These are phyloP conservation scores for Sphaerobolus stellatus DNA, from an alignment of 1,284 basidiomycete species.

Conservation along the genomic window DNA sequence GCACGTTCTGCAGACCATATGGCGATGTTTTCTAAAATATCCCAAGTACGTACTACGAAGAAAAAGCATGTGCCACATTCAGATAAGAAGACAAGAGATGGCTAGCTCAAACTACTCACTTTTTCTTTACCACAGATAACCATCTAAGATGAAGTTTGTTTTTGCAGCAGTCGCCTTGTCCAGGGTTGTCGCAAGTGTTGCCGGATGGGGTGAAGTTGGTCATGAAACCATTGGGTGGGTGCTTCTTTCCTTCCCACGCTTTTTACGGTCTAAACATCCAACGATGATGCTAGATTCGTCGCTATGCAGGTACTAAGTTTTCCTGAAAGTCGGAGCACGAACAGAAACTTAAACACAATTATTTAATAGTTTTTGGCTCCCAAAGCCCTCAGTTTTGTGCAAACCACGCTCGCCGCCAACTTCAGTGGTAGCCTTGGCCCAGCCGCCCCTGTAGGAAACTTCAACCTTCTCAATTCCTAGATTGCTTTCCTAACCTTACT, in stretches of 20 bases:
- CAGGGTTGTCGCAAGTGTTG: constrained; percentile 1
- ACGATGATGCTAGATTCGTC: constrained; percentile 24
- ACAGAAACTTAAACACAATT: background rate
- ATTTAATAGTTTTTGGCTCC: constrained; percentile 42
- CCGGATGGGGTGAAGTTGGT: constrained; percentile 43
- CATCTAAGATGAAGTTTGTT: background rate
- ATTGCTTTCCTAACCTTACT: background rate
- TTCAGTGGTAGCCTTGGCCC: constrained; percentile 45
- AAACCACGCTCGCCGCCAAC: constrained; percentile 41
- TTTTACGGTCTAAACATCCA: background rate
- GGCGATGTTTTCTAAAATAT: too few relatives aligned
- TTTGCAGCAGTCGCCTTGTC: background rate
- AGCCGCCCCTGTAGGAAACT: constrained; percentile 48
- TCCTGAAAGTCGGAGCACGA: background rate
- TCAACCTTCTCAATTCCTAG: constrained; percentile 12
- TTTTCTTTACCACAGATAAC: too few relatives aligned
- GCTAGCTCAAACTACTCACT: too few relatives aligned
- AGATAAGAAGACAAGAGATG: too few relatives aligned
- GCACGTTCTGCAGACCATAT: too few relatives aligned
- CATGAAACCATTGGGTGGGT: constrained; percentile 42
- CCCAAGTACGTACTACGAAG: too few relatives aligned
- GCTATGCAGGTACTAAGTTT: constrained; percentile 27
- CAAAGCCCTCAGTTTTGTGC: constrained; percentile 45
- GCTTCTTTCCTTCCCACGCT: constrained; percentile 6
- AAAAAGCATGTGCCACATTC: too few relatives aligned